Base-by-base conservation (phyloP, 768 basidiomycete species). In the Pseudohyphozyma bogoriensis region DNA sequence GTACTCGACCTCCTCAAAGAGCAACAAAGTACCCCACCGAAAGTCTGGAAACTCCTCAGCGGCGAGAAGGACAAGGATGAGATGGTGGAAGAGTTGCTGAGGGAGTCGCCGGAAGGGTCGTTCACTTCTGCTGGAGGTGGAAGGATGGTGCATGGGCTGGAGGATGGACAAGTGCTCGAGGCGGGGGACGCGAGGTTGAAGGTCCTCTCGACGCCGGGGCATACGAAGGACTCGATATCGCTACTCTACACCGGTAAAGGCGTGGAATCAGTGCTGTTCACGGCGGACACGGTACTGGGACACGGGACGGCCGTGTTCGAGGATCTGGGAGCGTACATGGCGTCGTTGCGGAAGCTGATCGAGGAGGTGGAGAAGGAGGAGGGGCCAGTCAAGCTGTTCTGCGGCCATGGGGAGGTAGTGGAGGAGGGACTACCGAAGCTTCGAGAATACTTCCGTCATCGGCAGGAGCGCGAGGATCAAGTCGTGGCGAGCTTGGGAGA, bases 241-340 rank as follows among this genome's bases (percentile, higher is more conserved):
- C 76, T 96, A 40, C 76, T 83, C 57, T 76, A 90, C 11, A 29
- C 55, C 20, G 32, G 32, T 29, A n/a, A n/a, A n/a, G n/a, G n/a
- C n/a, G n/a, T n/a, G n/a, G 84, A 83, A 7, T 55, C 56, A 33
- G 29, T 53, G 0, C 78, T 96, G 20, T 91, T 92, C 76, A 92
- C 89, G 0, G 88, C 86, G 0, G 93, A 97, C 74, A 88, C 84
- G 7, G 82, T 96, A 10, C 80, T 97, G 33, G 93, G 93, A 0
- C 83, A 90, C 64, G 90, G 91, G 11, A 89, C 89, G 0, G 79
- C 91, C 4, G 83, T 92, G 7, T 95, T 96, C 71, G 85, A 87
- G 66, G 86, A 93, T 68, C 81, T 96, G 18, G 76, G 78, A 0
- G 68, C 79, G 7, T 95, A 91, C 69, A 73, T 92, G 26, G 62